Evolutionary conservation across 345 rosid genomes (phyloP).

Genomic region (Camelina neglecta): DNA sequence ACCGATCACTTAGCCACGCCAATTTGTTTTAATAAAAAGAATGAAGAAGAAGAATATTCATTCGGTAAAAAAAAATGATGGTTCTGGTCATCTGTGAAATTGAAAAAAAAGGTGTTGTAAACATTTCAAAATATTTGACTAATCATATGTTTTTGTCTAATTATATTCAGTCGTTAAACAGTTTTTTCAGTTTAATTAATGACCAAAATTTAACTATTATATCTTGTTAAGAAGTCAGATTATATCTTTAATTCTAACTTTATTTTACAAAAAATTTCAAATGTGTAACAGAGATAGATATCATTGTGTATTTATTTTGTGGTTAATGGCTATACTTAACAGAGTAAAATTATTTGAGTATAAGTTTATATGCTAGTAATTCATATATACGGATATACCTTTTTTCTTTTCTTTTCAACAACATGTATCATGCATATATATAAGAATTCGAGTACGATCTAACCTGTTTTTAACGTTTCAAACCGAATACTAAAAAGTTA

Average conservation of each 20-base stretch:
- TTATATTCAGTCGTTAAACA: background rate
- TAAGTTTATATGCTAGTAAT: too few relatives aligned
- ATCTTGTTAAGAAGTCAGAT: background rate
- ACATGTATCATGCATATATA: background rate
- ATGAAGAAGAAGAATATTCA: background rate
- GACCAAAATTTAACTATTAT: background rate
- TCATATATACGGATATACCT: too few relatives aligned
- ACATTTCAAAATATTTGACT: background rate
- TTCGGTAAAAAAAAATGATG: background rate
- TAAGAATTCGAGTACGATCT: background rate
- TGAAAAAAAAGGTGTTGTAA: background rate
- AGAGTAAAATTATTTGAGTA: background rate
- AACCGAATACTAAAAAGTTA: background rate
- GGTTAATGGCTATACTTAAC: too few relatives aligned
- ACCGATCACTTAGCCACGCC: slow-evolving; percentile 6
- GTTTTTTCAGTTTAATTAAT: background rate
- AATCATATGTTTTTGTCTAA: background rate
- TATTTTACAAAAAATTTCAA: background rate
- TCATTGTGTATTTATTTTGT: background rate
- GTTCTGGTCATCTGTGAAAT: background rate
- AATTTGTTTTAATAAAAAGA: background rate
- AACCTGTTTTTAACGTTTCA: background rate
- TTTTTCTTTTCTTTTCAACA: background rate
- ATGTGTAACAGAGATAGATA: background rate
- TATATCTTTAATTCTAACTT: background rate